Conservation (phyloP, 352 stramenopile species). For the Phytophthora crassamura region DNA sequence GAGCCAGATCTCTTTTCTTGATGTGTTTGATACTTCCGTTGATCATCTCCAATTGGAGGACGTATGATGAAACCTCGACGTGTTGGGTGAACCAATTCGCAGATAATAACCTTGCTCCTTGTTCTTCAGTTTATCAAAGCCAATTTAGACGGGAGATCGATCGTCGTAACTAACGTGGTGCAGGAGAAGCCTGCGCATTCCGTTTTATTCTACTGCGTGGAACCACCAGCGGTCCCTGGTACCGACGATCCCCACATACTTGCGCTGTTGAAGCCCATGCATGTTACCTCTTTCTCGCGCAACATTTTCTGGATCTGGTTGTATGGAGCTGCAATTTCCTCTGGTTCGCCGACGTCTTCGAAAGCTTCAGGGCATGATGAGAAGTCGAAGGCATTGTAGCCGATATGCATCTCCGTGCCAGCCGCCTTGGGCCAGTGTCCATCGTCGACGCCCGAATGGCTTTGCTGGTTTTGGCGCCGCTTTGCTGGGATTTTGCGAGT, state of each 20-base stretch:
- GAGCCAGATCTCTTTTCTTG: too few relatives aligned
- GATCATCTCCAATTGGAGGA: too few relatives aligned
- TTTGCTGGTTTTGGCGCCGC: too few relatives aligned
- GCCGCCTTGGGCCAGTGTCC: constrained; percentile 7
- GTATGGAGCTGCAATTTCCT: not conserved
- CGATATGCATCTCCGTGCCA: constrained; percentile 25
- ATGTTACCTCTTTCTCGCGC: not conserved
- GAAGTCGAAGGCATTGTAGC: constrained; percentile 45
- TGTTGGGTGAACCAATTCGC: too few relatives aligned
- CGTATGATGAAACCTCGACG: too few relatives aligned
- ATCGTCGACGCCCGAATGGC: not conserved
- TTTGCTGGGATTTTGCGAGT: too few relatives aligned
- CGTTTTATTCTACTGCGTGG: not conserved
- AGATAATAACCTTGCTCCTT: too few relatives aligned
- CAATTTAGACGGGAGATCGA: too few relatives aligned
- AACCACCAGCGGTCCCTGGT: not conserved
- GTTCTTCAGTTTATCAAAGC: too few relatives aligned
- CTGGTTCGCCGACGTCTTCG: not conserved
- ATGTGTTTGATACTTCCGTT: too few relatives aligned
- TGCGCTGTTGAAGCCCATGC: not conserved
- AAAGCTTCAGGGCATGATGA: constrained; percentile 36
- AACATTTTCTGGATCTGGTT: not conserved
- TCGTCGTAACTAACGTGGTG: too few relatives aligned
- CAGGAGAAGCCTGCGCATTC: not conserved
- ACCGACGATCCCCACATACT: constrained; percentile 1